Evolutionary conservation across 2,329 filamentous ascomycete species (phyloP).

Genomic region (Emmonsia crescens): DNA sequence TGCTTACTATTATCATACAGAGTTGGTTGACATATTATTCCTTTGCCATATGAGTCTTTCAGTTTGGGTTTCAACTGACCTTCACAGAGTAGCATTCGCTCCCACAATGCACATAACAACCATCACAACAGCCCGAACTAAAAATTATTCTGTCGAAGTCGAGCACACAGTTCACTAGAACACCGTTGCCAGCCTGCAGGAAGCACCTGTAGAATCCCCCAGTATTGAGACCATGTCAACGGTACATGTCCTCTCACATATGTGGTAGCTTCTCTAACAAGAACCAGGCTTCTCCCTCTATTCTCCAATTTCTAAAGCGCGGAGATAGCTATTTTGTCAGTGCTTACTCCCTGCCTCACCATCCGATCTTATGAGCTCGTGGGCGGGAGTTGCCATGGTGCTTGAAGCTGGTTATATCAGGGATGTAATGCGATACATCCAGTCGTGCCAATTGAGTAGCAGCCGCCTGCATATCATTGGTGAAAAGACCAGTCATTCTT

Average conservation of each 20-base stretch:
- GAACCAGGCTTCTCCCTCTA: not conserved
- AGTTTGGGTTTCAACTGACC: not conserved
- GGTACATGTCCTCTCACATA: not conserved
- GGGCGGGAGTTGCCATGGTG: not conserved
- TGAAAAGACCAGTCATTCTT: not conserved
- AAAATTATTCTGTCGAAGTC: not conserved
- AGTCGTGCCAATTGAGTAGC: not conserved
- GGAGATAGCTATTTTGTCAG: not conserved
- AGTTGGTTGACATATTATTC: too few species aligned
- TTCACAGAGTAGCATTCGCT: not conserved
- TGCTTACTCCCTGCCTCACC: not conserved
- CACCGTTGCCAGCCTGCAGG: not conserved
- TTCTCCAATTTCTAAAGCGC: not conserved
- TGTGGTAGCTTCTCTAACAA: not conserved
- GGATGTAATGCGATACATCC: not conserved
- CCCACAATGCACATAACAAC: too few species aligned
- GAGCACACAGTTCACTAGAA: not conserved
- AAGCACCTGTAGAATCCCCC: not conserved
- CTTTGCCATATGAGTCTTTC: not conserved
- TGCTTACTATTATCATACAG: too few species aligned
- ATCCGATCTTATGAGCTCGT: not conserved
- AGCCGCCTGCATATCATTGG: not conserved
- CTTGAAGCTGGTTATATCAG: not conserved
- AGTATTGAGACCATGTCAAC: not conserved
- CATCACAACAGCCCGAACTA: too few species aligned